These are phyloP conservation scores for Tuber aestivum DNA, from an alignment of 495 filamentous ascomycete species.

Conservation along the genomic window DNA sequence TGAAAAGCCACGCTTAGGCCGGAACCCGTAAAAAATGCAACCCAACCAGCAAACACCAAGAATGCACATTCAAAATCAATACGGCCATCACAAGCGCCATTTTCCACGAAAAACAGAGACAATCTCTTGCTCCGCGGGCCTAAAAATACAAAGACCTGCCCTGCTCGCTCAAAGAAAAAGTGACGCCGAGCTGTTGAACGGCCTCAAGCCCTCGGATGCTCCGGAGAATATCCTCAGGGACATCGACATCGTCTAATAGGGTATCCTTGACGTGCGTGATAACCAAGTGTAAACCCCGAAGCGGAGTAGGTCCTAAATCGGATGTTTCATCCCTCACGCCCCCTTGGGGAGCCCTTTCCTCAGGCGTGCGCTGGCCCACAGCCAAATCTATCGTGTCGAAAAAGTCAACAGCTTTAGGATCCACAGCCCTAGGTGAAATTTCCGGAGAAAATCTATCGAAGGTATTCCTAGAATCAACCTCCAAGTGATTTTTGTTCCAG, in stretches of 20 bases:
- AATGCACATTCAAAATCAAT: conserved; percentile 1
- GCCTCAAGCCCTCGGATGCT: conserved; percentile 60
- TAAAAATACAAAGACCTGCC: conserved; percentile 50
- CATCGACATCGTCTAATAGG: conserved; percentile 56
- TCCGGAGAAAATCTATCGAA: conserved; percentile 22
- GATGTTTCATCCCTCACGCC: neutral
- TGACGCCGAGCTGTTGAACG: conserved; percentile 62
- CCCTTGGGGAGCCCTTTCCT: conserved; percentile 10
- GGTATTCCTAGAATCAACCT: conserved; percentile 9
- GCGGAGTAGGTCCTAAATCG: conserved; percentile 33
- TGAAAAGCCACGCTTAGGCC: conserved; percentile 9
- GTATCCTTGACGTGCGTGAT: conserved; percentile 80
- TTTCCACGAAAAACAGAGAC: neutral
- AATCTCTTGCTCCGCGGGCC: neutral
- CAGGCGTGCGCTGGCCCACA: conserved; percentile 19
- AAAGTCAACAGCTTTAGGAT: conserved; percentile 37
- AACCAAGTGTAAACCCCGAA: conserved; percentile 57
- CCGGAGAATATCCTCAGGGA: conserved; percentile 59
- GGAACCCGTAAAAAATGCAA: conserved; percentile 16
- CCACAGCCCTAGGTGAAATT: conserved; percentile 4
- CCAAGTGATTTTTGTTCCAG: conserved; percentile 8
- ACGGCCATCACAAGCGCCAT: neutral
- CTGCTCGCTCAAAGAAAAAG: conserved; percentile 62
- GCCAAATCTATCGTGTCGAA: conserved; percentile 32
- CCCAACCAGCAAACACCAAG: conserved; percentile 9